Base-by-base conservation (phyloP, 441 rosid genomes). In the Eruca vesicaria region DNA sequence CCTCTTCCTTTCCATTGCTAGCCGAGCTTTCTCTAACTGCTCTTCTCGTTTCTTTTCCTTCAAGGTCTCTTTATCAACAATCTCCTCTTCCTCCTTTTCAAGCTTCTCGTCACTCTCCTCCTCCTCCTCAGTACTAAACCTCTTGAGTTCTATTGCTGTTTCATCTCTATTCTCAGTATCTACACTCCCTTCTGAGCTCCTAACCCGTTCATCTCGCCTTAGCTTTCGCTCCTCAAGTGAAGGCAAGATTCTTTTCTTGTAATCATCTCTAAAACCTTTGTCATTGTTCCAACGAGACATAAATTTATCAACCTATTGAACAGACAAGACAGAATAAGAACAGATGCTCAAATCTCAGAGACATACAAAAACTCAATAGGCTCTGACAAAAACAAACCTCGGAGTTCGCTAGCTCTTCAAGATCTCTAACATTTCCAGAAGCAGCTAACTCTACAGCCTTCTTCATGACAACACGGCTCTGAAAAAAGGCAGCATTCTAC, bases 1-100 rank as follows among this genome's bases (percentile, higher is more conserved):
- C 87, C 82, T 93, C 89, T 96, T 96, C 84, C 99, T 90, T 79
- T 96, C 99, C 92, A 85, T 81, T 21, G 96, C 98, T 81, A 81
- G 87, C 75, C 84, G 79, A 60, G 92, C 91, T 86, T 93, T 93
- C 29, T 86, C 97, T 32, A 89, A 70, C 81, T 93, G 95, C 81
- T 90, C 97, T 61, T 88, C 92, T 78, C 97, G 85, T 83, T 81
- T 91, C 84, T 78, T 86, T 83, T 91, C 98, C 82, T 88, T 96
- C 85, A 89, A 71, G 82, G 83, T 89, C 61, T 80, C 88, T 63
- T 67, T 82, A 79, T 89, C 95, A 21, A 84, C 93, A 21, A 84
- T 79, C 78, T 83, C 85, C 61, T 81, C 73, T 26, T 71, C 82
- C 1, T 72, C 80, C 15, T 84, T 70, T 10, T 9, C 1, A 68